Base-by-base conservation (phyloP, 768 basidiomycete genomes). In the Amanita pallidorosea region DNA sequence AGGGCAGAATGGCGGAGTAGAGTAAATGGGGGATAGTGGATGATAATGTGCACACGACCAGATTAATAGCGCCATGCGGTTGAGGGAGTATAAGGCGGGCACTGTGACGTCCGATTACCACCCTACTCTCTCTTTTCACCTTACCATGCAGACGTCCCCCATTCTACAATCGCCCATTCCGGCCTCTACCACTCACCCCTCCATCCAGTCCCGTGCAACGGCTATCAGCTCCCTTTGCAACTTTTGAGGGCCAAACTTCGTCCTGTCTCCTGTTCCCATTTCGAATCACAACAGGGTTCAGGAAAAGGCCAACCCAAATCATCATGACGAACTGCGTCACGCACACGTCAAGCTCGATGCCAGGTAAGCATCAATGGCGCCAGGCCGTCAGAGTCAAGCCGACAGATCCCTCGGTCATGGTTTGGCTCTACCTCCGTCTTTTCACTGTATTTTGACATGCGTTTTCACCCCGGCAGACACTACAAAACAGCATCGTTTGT, bases 401-500 rank as follows among this genome's bases (percentile, higher is more conserved):
- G 34, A 44, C 2, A n/a, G 33, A n/a, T n/a, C 31, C 38, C 55
- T 47, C 53, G 54, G 53, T 57, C 55, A 67, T 59, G 64, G 65
- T 65, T 59, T 60, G 63, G 59, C 56, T 59, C 54, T 58, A 56
- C 45, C 23, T 55, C 41, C 61, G 6, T 42, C 29, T 29, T 34
- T 20, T 33, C 25, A 42, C 38, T 27, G 20, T 18, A 38, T 48
- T 22, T 55, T 61, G 33, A 56, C 52, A 44, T 53, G 8, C 1
- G 51, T 53, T 47, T 50, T 54, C 45, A 54, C 50, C 62, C 7
- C 49, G 54, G 31, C 60, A 91, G 88, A 63, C 75, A 79, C 51
- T 83, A 84, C 67, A 84, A 80, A 61, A 73, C 79, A 6, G 57
- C 67, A 2, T 57, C 64, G 0, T 90, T 91, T 63, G 67, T 74